Base-by-base conservation (phyloP, 306 rosid species). In the Vigna trinervia region DNA sequence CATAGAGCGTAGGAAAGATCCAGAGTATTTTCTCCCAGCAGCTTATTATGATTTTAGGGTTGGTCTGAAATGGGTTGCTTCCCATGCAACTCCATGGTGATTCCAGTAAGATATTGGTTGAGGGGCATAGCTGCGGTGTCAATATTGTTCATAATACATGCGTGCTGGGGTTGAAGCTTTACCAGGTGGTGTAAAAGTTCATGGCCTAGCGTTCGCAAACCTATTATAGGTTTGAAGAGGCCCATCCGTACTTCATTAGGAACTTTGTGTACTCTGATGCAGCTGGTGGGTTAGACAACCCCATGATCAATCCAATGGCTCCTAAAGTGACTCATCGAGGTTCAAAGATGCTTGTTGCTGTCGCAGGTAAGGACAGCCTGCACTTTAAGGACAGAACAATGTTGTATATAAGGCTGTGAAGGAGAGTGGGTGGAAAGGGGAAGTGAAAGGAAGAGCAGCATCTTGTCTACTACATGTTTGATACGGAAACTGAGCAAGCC, bases 41-140 rank as follows among this genome's bases (percentile, higher is more conserved):
- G 89, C 76, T 8, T 81, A 85, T 7, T 50, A 84, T 30, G 90
- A 90, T 41, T 30, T 84, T 64, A 83, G 88, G 89, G 77, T 26
- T 71, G 86, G 78, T 34, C 88, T 88, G 19, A 39, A 56, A 19
- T 88, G 91, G 87, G 88, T 79, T 14, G 85, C 89, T 2, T 63
- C 78, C 0, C 85, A 79, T 58, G 34, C 80, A 1, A 19, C 23
- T 12, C 32, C 81, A 84, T 5, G 95, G 80, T 5, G 84, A 84
- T 19, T 75, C 64, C 19, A 77, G 9, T 12, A 70, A 59, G 8
- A 5, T 88, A 1, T 88, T 68, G 46, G 43, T 88, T 0, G 92
- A 88, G 0, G 90, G 92, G 1, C 90, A 88, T 0, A 84, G 92
- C 13, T 80, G 89, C 1, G 92, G 90, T 38, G 88, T 59, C 5